These are phyloP conservation scores for Logfia minima DNA, from an alignment of 129 eudicot genomes.

Conservation along the genomic window DNA sequence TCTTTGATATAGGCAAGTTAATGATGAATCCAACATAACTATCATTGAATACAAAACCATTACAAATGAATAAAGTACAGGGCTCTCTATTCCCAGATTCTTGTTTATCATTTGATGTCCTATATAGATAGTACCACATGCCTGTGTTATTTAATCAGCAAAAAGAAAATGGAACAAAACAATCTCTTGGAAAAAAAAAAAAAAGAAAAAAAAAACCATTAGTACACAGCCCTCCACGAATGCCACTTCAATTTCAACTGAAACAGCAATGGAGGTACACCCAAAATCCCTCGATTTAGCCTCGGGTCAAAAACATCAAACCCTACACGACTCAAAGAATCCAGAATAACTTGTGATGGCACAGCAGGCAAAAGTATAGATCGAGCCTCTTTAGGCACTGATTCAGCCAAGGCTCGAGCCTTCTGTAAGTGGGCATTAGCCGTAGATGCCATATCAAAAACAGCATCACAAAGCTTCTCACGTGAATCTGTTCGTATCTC, in stretches of 20 bases:
- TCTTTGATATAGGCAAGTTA: too few species aligned
- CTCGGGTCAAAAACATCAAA: constrained; percentile 86
- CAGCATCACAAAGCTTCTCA: constrained; percentile 60
- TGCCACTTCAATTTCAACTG: constrained; percentile 84
- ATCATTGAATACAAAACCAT: constrained; percentile 1
- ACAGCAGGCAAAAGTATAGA: constrained; percentile 84
- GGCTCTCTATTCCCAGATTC: constrained; percentile 18
- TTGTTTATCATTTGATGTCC: neutral
- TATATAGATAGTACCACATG: constrained; percentile 21
- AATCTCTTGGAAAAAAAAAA: neutral
- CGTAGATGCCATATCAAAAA: constrained; percentile 88
- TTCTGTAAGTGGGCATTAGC: constrained; percentile 82
- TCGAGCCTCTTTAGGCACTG: constrained; percentile 75
- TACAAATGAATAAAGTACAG: constrained; percentile 24
- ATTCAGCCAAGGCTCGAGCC: constrained; percentile 66
- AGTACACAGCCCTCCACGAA: constrained; percentile 81
- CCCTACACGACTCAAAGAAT: constrained; percentile 57
- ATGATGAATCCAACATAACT: constrained; percentile 8
- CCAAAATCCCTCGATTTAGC: constrained; percentile 65
- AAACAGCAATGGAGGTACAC: constrained; percentile 70
- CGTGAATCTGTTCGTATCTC: constrained; percentile 67
- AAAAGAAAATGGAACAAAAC: neutral
- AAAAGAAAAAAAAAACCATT: constrained; percentile 14
- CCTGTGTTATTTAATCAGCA: constrained; percentile 27
- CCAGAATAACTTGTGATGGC: constrained; percentile 65